Evolutionary conservation across 352 stramenopile species (phyloP).

Genomic region (Pythium phragmitis): DNA sequence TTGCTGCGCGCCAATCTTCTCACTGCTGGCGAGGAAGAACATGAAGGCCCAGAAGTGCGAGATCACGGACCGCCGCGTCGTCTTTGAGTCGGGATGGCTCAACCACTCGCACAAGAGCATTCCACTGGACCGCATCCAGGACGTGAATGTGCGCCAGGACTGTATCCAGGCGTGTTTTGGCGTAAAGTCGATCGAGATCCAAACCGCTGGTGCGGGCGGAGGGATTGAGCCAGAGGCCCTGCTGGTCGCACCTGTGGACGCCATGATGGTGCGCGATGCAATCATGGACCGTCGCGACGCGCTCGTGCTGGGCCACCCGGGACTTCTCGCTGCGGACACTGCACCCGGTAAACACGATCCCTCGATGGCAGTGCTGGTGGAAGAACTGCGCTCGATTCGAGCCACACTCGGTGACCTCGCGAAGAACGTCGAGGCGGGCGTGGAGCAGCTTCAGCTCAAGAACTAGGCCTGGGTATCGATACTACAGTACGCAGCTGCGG

Average conservation of each 20-base stretch:
- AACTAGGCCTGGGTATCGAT: neutral
- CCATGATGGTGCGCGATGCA: conserved; percentile 34
- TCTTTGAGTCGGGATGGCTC: conserved; percentile 41
- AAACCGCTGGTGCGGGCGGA: conserved; percentile 30
- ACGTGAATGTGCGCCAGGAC: conserved; percentile 42
- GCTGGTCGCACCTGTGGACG: conserved; percentile 37
- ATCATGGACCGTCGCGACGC: conserved; percentile 47
- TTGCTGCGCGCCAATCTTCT: conserved; percentile 24
- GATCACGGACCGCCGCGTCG: conserved; percentile 38
- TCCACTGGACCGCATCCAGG: conserved; percentile 45
- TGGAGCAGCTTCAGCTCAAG: conserved; percentile 19
- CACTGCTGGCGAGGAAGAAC: conserved; percentile 29
- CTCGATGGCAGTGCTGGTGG: conserved; percentile 1
- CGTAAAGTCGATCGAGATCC: conserved; percentile 40
- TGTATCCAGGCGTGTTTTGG: conserved; percentile 39
- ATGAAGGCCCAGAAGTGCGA: conserved; percentile 37
- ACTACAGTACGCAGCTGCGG: no score
- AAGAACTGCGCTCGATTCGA: conserved; percentile 22
- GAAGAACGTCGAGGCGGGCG: conserved; percentile 20
- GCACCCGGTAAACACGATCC: neutral
- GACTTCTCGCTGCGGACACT: neutral
- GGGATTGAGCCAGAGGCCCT: conserved; percentile 26
- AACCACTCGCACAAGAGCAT: conserved; percentile 42
- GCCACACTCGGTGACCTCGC: conserved; percentile 21
- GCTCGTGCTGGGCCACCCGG: conserved; percentile 33